Evolutionary conservation across 2,329 filamentous ascomycete genomes (phyloP).

Genomic region (Fusarium solani-melongenae): DNA sequence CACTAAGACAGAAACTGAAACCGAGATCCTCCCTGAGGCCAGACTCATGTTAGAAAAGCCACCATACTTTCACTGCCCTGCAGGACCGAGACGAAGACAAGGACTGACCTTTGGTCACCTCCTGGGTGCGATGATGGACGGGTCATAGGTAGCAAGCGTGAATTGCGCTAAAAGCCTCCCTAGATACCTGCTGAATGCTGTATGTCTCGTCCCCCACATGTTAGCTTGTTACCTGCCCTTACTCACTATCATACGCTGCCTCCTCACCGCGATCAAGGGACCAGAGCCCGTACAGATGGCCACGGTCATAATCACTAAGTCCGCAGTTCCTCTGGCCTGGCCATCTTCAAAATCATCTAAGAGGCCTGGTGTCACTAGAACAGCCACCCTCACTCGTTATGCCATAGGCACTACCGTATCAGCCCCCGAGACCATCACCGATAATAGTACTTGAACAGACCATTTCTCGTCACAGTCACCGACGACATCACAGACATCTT

Average conservation of each 20-base stretch:
- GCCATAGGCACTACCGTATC: too few species aligned
- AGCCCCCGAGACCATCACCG: too few species aligned
- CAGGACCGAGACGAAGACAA: background rate
- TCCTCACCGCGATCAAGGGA: background rate
- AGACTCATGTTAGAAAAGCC: background rate
- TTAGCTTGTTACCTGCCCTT: fast-evolving
- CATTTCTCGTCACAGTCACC: too few species aligned
- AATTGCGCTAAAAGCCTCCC: background rate
- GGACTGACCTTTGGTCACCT: background rate
- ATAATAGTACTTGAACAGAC: too few species aligned
- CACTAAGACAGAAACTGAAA: background rate
- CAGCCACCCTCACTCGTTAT: too few species aligned
- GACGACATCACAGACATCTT: too few species aligned
- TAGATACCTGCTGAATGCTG: background rate
- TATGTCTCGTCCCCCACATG: background rate
- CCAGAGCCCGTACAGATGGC: background rate
- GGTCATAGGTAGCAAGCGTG: background rate
- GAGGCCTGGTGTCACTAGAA: too few species aligned
- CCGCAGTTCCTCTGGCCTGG: background rate
- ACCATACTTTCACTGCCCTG: background rate
- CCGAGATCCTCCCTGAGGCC: background rate
- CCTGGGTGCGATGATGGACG: background rate
- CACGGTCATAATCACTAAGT: background rate
- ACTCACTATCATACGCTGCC: background rate
- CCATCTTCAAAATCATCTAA: background rate